These are phyloP conservation scores for Podila epicladia DNA, from an alignment of 192 early-diverging fungal species.

Conservation along the genomic window DNA sequence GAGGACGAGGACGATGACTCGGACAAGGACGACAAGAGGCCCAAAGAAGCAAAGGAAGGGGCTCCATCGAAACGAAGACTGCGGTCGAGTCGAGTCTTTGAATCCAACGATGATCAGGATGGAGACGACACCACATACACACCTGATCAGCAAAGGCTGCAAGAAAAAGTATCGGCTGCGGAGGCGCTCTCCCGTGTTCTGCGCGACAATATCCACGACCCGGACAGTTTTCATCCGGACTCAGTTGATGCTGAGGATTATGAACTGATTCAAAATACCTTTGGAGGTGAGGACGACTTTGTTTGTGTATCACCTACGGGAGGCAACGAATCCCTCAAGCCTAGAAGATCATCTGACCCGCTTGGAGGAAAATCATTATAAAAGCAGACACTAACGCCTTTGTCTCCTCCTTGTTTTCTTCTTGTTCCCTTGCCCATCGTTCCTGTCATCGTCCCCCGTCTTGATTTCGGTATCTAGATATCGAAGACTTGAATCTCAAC, in stretches of 20 bases:
- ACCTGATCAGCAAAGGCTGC: constrained; percentile 24
- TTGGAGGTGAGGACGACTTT: constrained; percentile 27
- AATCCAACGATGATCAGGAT: constrained; percentile 12
- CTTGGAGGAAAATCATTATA: too few relatives aligned
- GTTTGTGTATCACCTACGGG: background rate
- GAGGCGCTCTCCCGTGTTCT: constrained; percentile 31
- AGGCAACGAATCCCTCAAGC: too few relatives aligned
- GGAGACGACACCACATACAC: constrained; percentile 22
- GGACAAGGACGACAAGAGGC: constrained; percentile 11
- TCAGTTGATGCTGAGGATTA: constrained; percentile 34
- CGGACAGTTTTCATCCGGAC: constrained; percentile 31
- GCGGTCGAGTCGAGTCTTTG: constrained; percentile 29
- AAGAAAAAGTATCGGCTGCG: constrained; percentile 29
- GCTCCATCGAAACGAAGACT: constrained; percentile 22
- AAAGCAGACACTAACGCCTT: background rate
- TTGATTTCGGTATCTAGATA: constrained; percentile 12
- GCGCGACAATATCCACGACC: constrained; percentile 27
- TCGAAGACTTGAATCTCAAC: constrained; percentile 42
- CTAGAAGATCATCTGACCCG: too few relatives aligned
- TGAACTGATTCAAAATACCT: constrained; percentile 39
- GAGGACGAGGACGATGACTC: constrained; percentile 21
- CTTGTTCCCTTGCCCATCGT: background rate
- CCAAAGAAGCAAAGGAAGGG: constrained; percentile 12
- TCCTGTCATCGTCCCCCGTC: background rate
- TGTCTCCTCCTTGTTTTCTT: background rate